Percentiles rank a stretch among this genome's conserved stretches.
Evolutionary conservation across 768 basidiomycete species (phyloP).

Genomic region (Hericium coralloides): DNA sequence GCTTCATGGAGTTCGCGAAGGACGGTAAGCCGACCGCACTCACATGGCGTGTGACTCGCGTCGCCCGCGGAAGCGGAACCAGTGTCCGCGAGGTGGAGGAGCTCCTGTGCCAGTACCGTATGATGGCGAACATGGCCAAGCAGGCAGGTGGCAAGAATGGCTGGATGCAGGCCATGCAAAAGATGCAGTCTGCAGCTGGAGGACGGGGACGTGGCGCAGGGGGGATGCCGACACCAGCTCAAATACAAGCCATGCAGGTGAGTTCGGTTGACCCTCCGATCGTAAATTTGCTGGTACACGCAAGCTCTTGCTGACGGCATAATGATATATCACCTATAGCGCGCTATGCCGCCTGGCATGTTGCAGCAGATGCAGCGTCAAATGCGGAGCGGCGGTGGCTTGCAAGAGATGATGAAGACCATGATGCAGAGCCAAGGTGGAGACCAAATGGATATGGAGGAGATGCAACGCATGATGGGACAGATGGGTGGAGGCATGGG

Average conservation of each 20-base stretch:
- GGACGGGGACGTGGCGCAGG: slow-evolving; percentile 81
- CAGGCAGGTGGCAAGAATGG: slow-evolving; percentile 97
- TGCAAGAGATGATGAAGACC: slow-evolving; percentile 97
- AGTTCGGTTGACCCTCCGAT: slow-evolving; percentile 18
- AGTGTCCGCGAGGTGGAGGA: slow-evolving; percentile 98
- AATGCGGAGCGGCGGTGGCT: slow-evolving; percentile 71
- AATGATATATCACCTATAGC: slow-evolving; percentile 32
- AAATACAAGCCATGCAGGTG: slow-evolving; percentile 92
- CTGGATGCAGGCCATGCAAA: slow-evolving; percentile 86
- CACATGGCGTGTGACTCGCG: slow-evolving; percentile 84
- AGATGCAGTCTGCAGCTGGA: slow-evolving; percentile 82
- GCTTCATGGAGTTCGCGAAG: slow-evolving; percentile 79
- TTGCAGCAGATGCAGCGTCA: slow-evolving; percentile 87
- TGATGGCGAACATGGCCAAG: slow-evolving; percentile 99
- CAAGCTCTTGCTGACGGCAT: neutral
- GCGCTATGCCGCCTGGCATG: slow-evolving; percentile 93
- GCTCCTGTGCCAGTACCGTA: slow-evolving; percentile 88
- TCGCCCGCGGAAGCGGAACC: slow-evolving; percentile 91
- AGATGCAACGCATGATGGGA: slow-evolving; percentile 95
- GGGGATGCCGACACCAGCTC: slow-evolving; percentile 87
- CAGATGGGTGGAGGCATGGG: slow-evolving; percentile 56
- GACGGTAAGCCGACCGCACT: slow-evolving; percentile 80
- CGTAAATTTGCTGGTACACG: neutral
- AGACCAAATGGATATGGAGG: slow-evolving; percentile 86
- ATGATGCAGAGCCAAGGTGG: slow-evolving; percentile 96